These are phyloP conservation scores for Extremus antarcticus DNA, from an alignment of 495 filamentous ascomycete genomes.

Conservation along the genomic window DNA sequence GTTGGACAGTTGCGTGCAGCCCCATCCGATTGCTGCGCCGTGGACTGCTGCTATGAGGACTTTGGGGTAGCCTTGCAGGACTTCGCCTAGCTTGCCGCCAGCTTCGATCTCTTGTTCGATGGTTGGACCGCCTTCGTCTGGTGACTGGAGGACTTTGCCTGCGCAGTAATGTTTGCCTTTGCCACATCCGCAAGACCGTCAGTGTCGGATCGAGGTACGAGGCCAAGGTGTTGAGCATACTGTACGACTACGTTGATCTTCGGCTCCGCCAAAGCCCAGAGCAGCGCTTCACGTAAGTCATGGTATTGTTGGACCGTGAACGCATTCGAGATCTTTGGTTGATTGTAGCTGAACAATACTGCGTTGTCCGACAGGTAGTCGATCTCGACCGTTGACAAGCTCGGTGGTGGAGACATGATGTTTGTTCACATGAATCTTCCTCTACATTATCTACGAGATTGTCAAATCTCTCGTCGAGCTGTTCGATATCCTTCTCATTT, in stretches of 20 bases:
- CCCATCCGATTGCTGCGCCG: not conserved
- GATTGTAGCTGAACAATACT: not conserved
- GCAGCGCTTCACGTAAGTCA: not conserved
- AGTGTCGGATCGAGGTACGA: not conserved
- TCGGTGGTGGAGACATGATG: not conserved
- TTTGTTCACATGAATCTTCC: too few species aligned
- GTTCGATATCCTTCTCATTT: too few species aligned
- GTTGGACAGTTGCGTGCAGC: not conserved
- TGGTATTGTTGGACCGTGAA: not conserved
- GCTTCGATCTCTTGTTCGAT: constrained; percentile 1
- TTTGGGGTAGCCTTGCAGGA: not conserved
- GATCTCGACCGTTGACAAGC: not conserved
- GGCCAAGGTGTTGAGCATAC: not conserved
- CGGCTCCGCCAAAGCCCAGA: not conserved
- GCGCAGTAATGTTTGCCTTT: constrained; percentile 1
- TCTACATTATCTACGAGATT: too few species aligned
- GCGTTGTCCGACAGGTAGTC: not conserved
- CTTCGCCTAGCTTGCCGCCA: not conserved
- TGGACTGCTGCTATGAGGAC: not conserved
- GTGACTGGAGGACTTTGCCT: not conserved
- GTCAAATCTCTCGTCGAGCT: too few species aligned
- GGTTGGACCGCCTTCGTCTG: not conserved
- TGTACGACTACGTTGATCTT: not conserved
- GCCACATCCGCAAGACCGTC: not conserved
- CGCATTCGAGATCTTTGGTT: not conserved